A percentile compares a stretch with the other conserved stretches of the same genome.
These are phyloP conservation scores for Argentina anserina DNA, from an alignment of 306 rosid genomes.

Conservation along the genomic window DNA sequence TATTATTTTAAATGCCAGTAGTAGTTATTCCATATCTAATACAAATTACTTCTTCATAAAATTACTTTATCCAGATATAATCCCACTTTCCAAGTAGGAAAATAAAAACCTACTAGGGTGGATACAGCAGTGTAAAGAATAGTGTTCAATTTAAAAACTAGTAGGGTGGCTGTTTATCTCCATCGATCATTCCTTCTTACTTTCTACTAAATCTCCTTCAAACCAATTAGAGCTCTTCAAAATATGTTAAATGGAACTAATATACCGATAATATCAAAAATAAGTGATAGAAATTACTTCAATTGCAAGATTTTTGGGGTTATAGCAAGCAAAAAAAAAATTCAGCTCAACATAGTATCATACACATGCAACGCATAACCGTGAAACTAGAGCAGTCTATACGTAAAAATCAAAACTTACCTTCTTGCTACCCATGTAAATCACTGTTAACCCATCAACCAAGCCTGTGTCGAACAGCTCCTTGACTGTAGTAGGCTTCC, in stretches of 20 bases:
- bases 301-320: background rate
- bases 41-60: background rate
- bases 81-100: background rate
- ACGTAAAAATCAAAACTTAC: slow-evolving; percentile 31
- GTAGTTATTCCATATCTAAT: background rate
- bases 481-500: slow-evolving; percentile 67
- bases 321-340: too few relatives aligned
- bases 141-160: background rate
- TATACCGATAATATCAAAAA: background rate
- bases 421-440: slow-evolving; percentile 88
- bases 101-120: background rate
- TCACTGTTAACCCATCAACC: slow-evolving; percentile 84
- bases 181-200: background rate
- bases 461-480: slow-evolving; percentile 92
- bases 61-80: background rate
- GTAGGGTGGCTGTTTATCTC: background rate
- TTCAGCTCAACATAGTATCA: background rate
- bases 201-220: background rate
- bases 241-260: background rate
- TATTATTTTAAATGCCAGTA: background rate
- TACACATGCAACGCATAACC: background rate
- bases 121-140: background rate
- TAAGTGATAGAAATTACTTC: background rate
- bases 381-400: background rate
- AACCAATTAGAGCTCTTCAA: background rate